Evolutionary conservation across 129 eudicot species (phyloP).

Genomic region (Artemisia argyi): DNA sequence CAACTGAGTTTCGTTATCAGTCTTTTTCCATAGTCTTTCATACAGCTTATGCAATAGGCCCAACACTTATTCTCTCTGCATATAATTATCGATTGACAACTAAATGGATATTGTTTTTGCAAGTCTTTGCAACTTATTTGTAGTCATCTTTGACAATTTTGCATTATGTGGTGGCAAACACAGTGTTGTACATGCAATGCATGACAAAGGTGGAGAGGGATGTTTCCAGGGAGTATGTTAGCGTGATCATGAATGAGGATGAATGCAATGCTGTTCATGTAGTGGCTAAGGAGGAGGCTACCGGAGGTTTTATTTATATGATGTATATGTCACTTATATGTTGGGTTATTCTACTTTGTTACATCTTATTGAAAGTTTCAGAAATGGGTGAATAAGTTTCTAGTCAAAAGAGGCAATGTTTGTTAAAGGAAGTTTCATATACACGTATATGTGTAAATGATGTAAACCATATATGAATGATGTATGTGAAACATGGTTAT

Average conservation of each 20-base stretch:
- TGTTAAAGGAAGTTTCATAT: too few species aligned
- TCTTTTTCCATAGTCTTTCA: not conserved
- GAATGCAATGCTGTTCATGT: slow-evolving; percentile 45
- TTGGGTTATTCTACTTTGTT: not conserved
- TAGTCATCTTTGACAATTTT: slow-evolving; percentile 15
- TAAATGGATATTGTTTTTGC: slow-evolving; percentile 34
- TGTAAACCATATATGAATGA: too few species aligned
- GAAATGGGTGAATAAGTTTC: not conserved
- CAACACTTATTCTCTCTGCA: not conserved
- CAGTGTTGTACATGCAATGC: slow-evolving; percentile 68
- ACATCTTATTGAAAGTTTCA: not conserved
- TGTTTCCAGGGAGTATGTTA: slow-evolving; percentile 53
- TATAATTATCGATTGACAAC: not conserved
- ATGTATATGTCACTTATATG: not conserved
- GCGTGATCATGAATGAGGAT: slow-evolving; percentile 55
- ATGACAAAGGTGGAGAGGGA: slow-evolving; percentile 48
- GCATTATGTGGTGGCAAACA: slow-evolving; percentile 40
- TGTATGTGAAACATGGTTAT: too few species aligned
- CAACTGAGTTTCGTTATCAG: not conserved
- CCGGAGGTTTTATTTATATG: slow-evolving; percentile 4
- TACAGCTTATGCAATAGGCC: not conserved
- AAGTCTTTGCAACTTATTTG: slow-evolving; percentile 35
- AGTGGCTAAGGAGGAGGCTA: slow-evolving; percentile 4
- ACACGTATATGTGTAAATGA: too few species aligned
- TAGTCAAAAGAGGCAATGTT: not conserved